Evolutionary conservation across 1,284 basidiomycete genomes (phyloP).

Genomic region (Taiwanofungus camphoratus): DNA sequence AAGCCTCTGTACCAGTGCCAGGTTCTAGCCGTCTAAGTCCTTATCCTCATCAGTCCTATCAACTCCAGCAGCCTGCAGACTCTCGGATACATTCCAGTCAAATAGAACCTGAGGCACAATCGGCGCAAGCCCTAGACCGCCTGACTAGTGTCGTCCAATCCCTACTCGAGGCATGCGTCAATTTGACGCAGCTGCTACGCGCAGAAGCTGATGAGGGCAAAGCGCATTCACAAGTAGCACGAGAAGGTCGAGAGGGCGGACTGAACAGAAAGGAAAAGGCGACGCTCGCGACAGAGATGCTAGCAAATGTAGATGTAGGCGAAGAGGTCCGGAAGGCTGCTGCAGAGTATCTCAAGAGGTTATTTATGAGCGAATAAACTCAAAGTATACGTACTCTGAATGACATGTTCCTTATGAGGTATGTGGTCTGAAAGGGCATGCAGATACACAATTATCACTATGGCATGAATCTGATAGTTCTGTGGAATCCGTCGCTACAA

Average conservation of each 20-base stretch:
- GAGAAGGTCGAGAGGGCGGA: constrained; percentile 48
- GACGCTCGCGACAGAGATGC: constrained; percentile 55
- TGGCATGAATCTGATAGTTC: too few species aligned
- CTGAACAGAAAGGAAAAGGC: constrained; percentile 51
- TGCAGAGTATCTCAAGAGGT: constrained; percentile 60
- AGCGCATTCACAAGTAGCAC: constrained; percentile 38
- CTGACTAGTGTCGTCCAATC: constrained; percentile 46
- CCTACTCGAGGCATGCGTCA: constrained; percentile 51
- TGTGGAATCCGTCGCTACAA: too few species aligned
- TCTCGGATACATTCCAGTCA: too few species aligned
- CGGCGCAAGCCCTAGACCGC: constrained; percentile 37
- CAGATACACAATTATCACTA: too few species aligned
- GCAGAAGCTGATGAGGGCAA: constrained; percentile 35
- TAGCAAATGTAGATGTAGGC: constrained; percentile 49
- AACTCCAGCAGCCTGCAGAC: constrained; percentile 7
- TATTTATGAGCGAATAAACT: constrained; percentile 31
- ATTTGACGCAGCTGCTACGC: constrained; percentile 54
- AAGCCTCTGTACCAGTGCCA: constrained; percentile 1
- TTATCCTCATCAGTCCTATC: constrained; percentile 2
- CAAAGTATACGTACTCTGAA: too few species aligned
- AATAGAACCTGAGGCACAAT: constrained; percentile 13
- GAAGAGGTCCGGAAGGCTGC: constrained; percentile 56
- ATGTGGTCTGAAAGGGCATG: too few species aligned
- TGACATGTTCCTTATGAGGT: too few species aligned
- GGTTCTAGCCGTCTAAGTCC: constrained; percentile 4